Evolutionary conservation across 331 rosid genomes (phyloP).

Genomic region (Saraca asoca): DNA sequence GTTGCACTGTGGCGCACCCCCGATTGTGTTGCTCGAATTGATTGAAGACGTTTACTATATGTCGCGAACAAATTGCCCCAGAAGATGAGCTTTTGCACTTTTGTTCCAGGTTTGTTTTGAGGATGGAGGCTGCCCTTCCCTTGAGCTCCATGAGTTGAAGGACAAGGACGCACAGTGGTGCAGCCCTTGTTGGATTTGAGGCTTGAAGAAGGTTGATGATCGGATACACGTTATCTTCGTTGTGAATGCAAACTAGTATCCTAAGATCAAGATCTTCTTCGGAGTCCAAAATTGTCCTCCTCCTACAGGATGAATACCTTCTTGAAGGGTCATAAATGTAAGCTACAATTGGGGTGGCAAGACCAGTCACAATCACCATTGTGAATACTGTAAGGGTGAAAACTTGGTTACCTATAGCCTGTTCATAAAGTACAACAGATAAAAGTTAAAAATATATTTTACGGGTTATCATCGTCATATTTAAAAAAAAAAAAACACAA

Average conservation of each 20-base stretch:
- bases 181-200: not conserved
- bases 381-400: constrained; percentile 23
- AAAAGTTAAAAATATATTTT: not conserved
- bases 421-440: not conserved
- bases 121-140: constrained; percentile 20
- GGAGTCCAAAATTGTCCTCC: constrained; percentile 20
- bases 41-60: constrained; percentile 17
- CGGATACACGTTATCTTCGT: constrained; percentile 4
- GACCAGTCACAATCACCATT: constrained; percentile 28
- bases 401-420: not conserved
- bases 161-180: not conserved
- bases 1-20: constrained; percentile 4
- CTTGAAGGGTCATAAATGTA: constrained; percentile 29
- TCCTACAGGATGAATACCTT: constrained; percentile 6
- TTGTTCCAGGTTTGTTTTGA: not conserved
- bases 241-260: constrained; percentile 31
- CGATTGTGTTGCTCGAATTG: constrained; percentile 1
- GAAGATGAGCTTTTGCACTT: not conserved
- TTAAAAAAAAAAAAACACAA: too few relatives aligned
- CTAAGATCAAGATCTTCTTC: constrained; percentile 13
- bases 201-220: constrained; percentile 21
- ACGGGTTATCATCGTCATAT: too few relatives aligned
- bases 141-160: constrained; percentile 4
- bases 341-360: constrained; percentile 9
- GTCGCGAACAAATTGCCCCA: not conserved